Base-by-base conservation (phyloP, 768 basidiomycete species). In the Lepiota brunneoincarnata region DNA sequence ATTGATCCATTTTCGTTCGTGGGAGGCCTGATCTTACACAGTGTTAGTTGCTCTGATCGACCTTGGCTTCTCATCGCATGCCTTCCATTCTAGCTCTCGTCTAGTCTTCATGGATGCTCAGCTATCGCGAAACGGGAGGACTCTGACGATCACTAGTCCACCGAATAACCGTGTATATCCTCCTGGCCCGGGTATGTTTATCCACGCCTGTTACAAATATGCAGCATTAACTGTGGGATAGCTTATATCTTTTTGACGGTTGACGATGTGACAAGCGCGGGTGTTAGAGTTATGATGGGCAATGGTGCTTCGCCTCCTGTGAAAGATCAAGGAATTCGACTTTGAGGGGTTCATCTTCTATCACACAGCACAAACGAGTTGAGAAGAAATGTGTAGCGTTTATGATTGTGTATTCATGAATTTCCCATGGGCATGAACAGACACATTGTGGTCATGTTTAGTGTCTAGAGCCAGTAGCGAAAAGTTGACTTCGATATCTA, bases 41-140 rank as follows among this genome's bases (percentile, higher is more conserved):
- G 17, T 49, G 26, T 7, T 45, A 75, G 74, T 74, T 21, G 65
- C 69, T 6, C 57, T 77, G 11, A 71, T 72, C 55, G 74, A 77
- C 52, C 64, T 75, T 15, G 73, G 75, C 0, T 76, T 75, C 57
- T 71, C 72, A 1, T 71, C 75, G 1, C 75, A 77, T 51, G 73
- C 68, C 0, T 67, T 73, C 57, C 72, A 73, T 51, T 72, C 73
- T 21, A 74, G 74, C 49, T 67, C 68, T 20, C 67, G 71, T 9
- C 59, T 73, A 3, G 70, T 75, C 1, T 68, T 71, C 47, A 69
- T 76, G 59, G 59, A 67, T 5, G 67, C 74, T 7, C 57, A 57
- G 2, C 61, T 75, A 1, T 70, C 72, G 1, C 49, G 51, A 6
- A 60, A 71, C 48, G 64, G 64, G 26, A 70, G 64, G 51, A 63